Percentiles rank a stretch among this genome's conserved stretches.
Evolutionary conservation across 257 asterid species (phyloP).

Genomic region (Rauvolfia tetraphylla): DNA sequence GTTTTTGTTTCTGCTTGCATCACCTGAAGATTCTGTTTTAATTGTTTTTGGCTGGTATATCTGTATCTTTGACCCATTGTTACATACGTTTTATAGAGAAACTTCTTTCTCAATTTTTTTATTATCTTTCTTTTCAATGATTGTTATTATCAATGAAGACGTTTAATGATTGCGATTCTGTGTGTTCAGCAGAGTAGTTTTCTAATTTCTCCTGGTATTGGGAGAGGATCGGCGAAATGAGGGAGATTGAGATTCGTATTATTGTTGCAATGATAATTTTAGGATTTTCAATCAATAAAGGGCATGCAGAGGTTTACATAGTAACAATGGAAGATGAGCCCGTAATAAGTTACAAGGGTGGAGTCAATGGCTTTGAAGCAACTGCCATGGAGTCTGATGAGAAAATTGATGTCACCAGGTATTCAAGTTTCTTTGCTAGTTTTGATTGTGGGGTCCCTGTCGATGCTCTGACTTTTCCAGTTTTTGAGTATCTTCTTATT

Average conservation of each 20-base stretch:
- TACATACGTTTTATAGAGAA: neutral
- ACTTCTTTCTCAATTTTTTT: neutral
- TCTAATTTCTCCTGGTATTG: slow-evolving; percentile 31
- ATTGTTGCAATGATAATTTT: slow-evolving; percentile 36
- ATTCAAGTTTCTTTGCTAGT: slow-evolving; percentile 17
- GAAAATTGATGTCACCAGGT: slow-evolving; percentile 81
- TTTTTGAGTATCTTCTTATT: neutral
- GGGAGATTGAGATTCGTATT: slow-evolving; percentile 35
- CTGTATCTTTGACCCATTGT: too few relatives aligned
- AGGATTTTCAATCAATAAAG: slow-evolving; percentile 31
- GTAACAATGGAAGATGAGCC: slow-evolving; percentile 95
- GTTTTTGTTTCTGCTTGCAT: neutral
- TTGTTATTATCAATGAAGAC: neutral
- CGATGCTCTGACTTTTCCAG: neutral
- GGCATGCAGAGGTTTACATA: slow-evolving; percentile 70
- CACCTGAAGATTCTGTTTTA: neutral
- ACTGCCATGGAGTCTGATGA: slow-evolving; percentile 87
- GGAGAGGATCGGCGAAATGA: slow-evolving; percentile 40
- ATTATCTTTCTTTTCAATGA: neutral
- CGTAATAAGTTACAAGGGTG: slow-evolving; percentile 83
- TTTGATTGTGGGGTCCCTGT: neutral
- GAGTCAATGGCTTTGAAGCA: slow-evolving; percentile 82
- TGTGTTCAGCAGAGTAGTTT: slow-evolving; percentile 40
- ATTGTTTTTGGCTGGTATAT: neutral
- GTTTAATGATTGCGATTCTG: too few relatives aligned